Evolutionary conservation across 208 protist species (phyloP), one percentile per base, ranked within the genome.

Genomic region (Acanthamoeba castellanii): DNA sequence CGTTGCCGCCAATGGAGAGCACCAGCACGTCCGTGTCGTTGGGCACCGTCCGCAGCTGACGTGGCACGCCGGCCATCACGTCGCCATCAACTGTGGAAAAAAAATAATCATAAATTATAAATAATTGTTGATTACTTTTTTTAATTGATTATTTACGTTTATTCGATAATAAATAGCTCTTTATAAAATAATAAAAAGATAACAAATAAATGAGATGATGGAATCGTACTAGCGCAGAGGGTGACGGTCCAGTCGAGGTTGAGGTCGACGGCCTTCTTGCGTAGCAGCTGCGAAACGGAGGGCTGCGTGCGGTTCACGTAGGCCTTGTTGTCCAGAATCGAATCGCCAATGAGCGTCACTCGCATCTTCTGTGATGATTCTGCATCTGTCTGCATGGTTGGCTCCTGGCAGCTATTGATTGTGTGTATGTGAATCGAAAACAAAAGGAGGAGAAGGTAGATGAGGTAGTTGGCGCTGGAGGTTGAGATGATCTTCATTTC

Each of bases 291-390:
- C 16, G 57, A 66, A n/a, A 72, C 64, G 4, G 64, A 66, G 14
- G 61, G 64, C 20, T 50, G 45, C 2, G 30, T 32, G 22, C 34
- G 61, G 9, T 47, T 7, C 42, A 72, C 64, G 84, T 91, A 91
- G 42, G 57, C 64, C 84, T 91, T 91, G 84, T 91, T 91, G 25
- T 91, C 84, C 20, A 91, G 84, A 37, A 91, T 91, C 8, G 61
- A 74, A n/a, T 91, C 84, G 18, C 84, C 84, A 50, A 91, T 91
- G 34, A 91, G 64, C 0, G 61, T 50, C 18, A 91, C 42, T 8
- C 34, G 82, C 50, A 55, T 55, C 50, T 55, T 55, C 14, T 55
- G 50, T 11, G 50, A 1, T 20, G 50, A 55, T 4, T 42, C 37
- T 42, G 37, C n/a, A 42, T 42, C 37, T 42, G 37, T 42, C 2